A percentile compares a stretch with the other conserved stretches of the same genome.
phyloP scores from a whole-genome alignment of 1,139 yeast genomes.

The Taphrina sp. region DNA sequence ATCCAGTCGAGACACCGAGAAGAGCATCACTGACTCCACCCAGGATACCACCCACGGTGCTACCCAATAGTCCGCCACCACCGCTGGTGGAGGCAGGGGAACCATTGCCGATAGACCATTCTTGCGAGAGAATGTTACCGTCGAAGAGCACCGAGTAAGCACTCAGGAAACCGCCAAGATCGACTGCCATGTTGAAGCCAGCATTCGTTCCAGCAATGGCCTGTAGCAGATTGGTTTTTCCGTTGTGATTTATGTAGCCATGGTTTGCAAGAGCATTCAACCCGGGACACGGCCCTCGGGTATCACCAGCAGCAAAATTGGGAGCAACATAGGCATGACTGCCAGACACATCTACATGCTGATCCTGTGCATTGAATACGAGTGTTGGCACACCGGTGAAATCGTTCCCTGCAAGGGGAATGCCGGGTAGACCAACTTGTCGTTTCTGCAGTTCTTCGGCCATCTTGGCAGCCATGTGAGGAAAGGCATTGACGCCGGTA shows the following conservation, averaged over 20 bases:
- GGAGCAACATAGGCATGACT: slow-evolving; percentile 19
- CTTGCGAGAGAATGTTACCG: slow-evolving; percentile 12
- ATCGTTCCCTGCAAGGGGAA: neutral
- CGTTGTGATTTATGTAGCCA: slow-evolving; percentile 22
- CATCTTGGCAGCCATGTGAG: slow-evolving; percentile 29
- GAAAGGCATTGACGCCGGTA: slow-evolving; percentile 20
- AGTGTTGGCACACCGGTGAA: slow-evolving; percentile 22
- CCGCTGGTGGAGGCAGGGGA: neutral
- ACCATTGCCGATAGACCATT: slow-evolving; percentile 30
- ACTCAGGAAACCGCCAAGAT: slow-evolving; percentile 23
- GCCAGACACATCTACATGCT: slow-evolving; percentile 16
- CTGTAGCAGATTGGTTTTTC: slow-evolving; percentile 16
- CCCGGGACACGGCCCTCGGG: slow-evolving; percentile 30
- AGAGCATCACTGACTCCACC: no score
- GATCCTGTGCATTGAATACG: slow-evolving; percentile 17
- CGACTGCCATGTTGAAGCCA: slow-evolving; percentile 28
- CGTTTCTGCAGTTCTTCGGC: slow-evolving; percentile 22
- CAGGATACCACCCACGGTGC: neutral
- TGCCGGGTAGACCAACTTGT: no score
- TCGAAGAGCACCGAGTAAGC: slow-evolving; percentile 17
- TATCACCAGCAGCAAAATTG: slow-evolving; percentile 23
- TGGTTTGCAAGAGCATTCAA: slow-evolving; percentile 29
- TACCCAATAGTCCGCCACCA: slow-evolving; percentile 7
- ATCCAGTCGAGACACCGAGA: slow-evolving; percentile 6
- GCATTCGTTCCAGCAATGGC: slow-evolving; percentile 25